phyloP scores from a whole-genome alignment of 495 filamentous ascomycete genomes.

The Cryomyces antarcticus region DNA sequence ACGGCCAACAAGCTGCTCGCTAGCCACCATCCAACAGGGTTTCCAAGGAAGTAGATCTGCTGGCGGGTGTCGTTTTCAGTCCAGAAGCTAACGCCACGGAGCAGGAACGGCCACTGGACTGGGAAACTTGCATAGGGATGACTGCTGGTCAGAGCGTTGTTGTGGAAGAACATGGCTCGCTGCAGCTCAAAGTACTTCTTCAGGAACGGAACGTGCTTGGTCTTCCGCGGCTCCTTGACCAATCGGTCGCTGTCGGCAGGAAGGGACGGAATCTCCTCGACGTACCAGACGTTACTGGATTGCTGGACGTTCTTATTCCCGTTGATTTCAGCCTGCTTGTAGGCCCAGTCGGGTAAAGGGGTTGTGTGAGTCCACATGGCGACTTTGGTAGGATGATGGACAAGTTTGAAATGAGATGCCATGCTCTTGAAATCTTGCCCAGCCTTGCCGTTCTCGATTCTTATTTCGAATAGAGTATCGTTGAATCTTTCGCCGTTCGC shows the following conservation, averaged over 20 bases:
- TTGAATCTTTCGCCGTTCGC: constrained; percentile 62
- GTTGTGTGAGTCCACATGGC: constrained; percentile 97
- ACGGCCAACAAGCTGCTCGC: constrained; percentile 79
- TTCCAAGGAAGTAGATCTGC: constrained; percentile 97
- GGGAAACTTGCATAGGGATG: constrained; percentile 89
- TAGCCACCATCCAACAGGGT: constrained; percentile 96
- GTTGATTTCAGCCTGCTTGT: constrained; percentile 96
- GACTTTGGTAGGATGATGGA: constrained; percentile 83
- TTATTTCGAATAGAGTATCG: constrained; percentile 84
- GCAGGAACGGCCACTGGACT: constrained; percentile 93
- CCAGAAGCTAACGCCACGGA: constrained; percentile 97
- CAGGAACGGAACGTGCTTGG: constrained; percentile 71
- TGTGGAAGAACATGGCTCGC: constrained; percentile 97
- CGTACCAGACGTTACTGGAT: constrained; percentile 82
- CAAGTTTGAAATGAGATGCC: constrained; percentile 79
- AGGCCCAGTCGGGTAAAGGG: constrained; percentile 87
- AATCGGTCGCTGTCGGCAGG: constrained; percentile 46
- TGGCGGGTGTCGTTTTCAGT: constrained; percentile 88
- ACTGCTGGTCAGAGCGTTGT: constrained; percentile 89
- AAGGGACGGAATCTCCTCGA: constrained; percentile 74
- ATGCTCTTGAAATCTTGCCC: constrained; percentile 75
- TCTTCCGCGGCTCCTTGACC: constrained; percentile 46
- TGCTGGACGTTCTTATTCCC: constrained; percentile 92
- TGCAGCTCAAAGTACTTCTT: constrained; percentile 94
- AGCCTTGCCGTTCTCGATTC: constrained; percentile 68